A percentile compares a stretch with the other conserved stretches of the same genome.
Evolutionary conservation across 306 rosid species (phyloP).

Genomic region (Rubus idaeus): DNA sequence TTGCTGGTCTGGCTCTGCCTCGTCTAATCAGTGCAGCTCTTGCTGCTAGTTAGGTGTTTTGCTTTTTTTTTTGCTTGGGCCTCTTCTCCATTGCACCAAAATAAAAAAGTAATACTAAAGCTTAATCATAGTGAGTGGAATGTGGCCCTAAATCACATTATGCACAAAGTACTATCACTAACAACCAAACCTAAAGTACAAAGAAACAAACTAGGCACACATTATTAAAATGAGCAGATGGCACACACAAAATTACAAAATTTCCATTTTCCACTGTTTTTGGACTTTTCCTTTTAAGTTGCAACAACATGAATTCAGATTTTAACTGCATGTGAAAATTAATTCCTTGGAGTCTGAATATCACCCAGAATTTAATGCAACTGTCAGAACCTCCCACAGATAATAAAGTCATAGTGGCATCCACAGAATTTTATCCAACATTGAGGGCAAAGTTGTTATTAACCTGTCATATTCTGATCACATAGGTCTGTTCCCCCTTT

Average conservation of each 20-base stretch:
- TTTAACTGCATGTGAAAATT: background rate
- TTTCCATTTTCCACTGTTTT: background rate
- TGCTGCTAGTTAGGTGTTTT: no score
- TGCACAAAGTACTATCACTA: background rate
- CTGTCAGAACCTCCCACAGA: background rate
- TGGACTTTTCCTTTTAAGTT: background rate
- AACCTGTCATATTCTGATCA: constrained; percentile 38
- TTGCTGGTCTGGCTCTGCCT: no score
- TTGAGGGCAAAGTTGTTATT: constrained; percentile 21
- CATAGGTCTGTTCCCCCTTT: constrained; percentile 29
- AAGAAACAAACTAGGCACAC: background rate
- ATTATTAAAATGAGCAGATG: background rate
- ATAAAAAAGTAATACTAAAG: no score
- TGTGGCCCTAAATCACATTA: no score
- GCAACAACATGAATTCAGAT: background rate
- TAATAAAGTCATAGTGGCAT: constrained; percentile 30
- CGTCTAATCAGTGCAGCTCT: no score
- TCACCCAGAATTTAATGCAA: background rate
- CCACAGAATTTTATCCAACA: constrained; percentile 10
- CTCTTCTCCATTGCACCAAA: no score
- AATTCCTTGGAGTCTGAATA: background rate
- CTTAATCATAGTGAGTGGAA: no score
- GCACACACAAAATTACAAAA: background rate
- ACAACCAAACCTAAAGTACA: background rate
- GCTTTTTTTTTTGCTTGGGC: no score